Evolutionary conservation across 345 rosid genomes (phyloP).

Genomic region (Reutealis trisperma): DNA sequence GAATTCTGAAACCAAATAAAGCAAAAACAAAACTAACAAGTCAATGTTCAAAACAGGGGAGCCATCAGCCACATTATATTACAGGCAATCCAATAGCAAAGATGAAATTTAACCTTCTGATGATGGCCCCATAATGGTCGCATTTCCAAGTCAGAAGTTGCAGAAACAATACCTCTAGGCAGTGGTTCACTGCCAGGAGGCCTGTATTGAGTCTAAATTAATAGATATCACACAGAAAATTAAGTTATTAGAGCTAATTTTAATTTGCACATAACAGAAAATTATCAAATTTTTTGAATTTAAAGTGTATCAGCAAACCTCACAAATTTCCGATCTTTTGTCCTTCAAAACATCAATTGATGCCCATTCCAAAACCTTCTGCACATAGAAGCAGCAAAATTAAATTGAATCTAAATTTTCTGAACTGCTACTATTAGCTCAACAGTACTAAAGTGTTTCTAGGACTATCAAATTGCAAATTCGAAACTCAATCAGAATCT

Average conservation of each 20-base stretch:
- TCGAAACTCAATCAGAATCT: no score
- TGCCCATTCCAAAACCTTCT: constrained; percentile 42
- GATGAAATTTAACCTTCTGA: constrained; percentile 33
- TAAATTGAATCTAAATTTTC: not conserved
- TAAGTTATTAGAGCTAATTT: no score
- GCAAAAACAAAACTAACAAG: not conserved
- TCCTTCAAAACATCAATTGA: constrained; percentile 28
- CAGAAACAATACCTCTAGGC: constrained; percentile 66
- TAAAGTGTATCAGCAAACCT: not conserved
- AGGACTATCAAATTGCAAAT: no score
- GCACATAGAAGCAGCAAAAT: constrained; percentile 18
- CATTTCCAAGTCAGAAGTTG: constrained; percentile 71
- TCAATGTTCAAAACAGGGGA: not conserved
- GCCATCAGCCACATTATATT: not conserved
- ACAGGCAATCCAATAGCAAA: not conserved
- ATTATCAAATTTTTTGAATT: not conserved
- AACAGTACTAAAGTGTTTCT: no score
- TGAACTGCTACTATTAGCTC: no score
- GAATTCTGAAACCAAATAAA: constrained; percentile 36
- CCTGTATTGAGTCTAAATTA: constrained; percentile 39
- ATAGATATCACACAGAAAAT: not conserved
- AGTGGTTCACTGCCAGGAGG: constrained; percentile 49
- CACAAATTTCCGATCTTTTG: not conserved
- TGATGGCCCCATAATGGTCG: constrained; percentile 55
- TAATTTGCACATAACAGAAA: not conserved